Base-by-base conservation (phyloP, 371 early-diverging fungal genomes). In the Funneliformis caledonium region DNA sequence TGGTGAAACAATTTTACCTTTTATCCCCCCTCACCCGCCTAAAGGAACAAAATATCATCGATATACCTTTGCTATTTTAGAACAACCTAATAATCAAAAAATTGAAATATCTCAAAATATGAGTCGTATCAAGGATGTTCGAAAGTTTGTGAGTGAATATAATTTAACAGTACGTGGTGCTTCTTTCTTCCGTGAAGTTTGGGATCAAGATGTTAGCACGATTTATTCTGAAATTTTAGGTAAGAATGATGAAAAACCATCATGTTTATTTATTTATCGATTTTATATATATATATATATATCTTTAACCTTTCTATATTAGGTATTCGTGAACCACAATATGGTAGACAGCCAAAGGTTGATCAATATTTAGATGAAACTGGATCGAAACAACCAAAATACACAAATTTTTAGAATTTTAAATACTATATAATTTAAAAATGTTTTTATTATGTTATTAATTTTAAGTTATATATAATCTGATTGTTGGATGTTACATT, bases 21-120 rank as follows among this genome's bases (percentile, higher is more conserved):
- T 95, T 82, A 72, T 93, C 33, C 93, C 94, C 69, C 95, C 95
- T 76, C 96, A 96, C 82, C 96, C 96, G 48, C 90, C 93, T 68
- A 90, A 90, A 80, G 95, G 95, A 52, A 92, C 94, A 52, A 92
- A 92, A 82, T 88, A 88, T 75, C 96, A 96, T 81, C 91, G 96
- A 43, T 94, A 94, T 82, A 93, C 92, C 42, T 76, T 93, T 43
- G 86, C 93, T 77, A 87, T 90, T 33, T 89, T 91, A 72, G 91
- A 93, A 83, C 96, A 95, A 84, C 87, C 90, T 31, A 88, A 92
- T 45, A 83, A 82, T 7, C 93, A 92, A 4, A 77, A 75, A 10
- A 67, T 72, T 14, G 33, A 45, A 56, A 11, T 45, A 22, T 4
- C n/a, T 2, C 9, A 61, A 37, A 26, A 19, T 22, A 43, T 48